Evolutionary conservation across 176 grass and related monocot species (phyloP), one percentile per base, ranked within the genome.

Genomic region (Aechmea fasciata): DNA sequence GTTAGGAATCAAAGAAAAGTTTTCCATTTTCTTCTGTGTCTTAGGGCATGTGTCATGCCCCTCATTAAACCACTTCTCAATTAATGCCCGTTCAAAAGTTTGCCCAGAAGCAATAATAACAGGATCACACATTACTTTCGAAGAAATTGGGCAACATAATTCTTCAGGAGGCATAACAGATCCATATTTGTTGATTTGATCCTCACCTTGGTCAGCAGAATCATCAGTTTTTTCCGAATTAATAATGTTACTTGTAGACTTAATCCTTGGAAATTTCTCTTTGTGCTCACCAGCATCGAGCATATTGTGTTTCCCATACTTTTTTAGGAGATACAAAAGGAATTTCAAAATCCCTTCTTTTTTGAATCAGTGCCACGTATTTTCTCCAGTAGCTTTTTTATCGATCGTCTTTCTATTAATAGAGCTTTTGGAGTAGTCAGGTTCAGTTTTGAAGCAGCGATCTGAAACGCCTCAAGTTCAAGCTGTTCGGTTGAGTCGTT

Each of bases 71-170:
- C 94, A 99, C 69, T 83, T 99, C 68, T 93, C 79, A 48, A 99
- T 99, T 57, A 70, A 81, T 71, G 82, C 74, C 71, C 87, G 90
- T 85, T 99, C 94, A 68, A 83, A 99, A 71, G 94, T 99, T 82
- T 86, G 89, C 72, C 94, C 89, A 59, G 94, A 93, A 67, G 82
- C 65, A 87, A 93, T 93, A 83, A 93, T 82, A 19, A 99, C 94
- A 67, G 94, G 94, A 84, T 99, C 82, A 70, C 71, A 65, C 94
- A 99, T 99, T 72, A 99, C 47, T 66, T 71, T 85, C 55, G 77
- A 82, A 81, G 94, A 99, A 75, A 93, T 82, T 52, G 94, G 94
- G 84, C 94, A 99, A 67, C 78, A 83, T 55, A 93, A 84, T 86
- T 99, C 89, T 55, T 74, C 49, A 77, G 94, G 94, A 13, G 80